Percentiles rank a stretch among this genome's conserved stretches.
Conservation (phyloP, 208 protist species). For the Blechomonas ayalai region DNA sequence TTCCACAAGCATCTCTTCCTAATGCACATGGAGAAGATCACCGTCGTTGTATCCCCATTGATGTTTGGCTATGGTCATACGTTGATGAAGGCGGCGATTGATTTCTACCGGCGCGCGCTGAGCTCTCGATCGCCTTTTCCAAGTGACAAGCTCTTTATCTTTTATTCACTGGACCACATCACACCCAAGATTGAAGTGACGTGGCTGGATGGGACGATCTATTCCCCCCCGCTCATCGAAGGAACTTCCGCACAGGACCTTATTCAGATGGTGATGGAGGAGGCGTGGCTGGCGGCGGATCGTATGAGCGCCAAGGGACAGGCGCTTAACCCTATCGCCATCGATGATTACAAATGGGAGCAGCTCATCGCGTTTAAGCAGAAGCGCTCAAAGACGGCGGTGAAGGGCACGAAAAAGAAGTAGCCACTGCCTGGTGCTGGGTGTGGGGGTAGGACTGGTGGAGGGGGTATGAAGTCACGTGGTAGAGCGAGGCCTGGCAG, state of each 20-base stretch:
- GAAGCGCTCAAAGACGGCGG: conserved; percentile 69
- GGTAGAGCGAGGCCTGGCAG: too few species aligned
- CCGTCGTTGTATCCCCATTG: conserved; percentile 76
- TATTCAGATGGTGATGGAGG: conserved; percentile 90
- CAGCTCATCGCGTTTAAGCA: conserved; percentile 85
- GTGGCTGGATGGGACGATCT: conserved; percentile 81
- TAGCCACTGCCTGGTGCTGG: conserved; percentile 7
- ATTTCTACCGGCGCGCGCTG: conserved; percentile 85
- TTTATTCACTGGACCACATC: conserved; percentile 80
- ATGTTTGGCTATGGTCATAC: conserved; percentile 83
- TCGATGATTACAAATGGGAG: conserved; percentile 90
- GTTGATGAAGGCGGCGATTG: conserved; percentile 72
- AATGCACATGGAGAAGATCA: conserved; percentile 89
- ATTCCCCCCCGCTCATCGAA: conserved; percentile 81
- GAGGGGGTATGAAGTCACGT: conserved; percentile 24
- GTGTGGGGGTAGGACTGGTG: conserved; percentile 17
- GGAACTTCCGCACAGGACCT: conserved; percentile 67
- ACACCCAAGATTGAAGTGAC: conserved; percentile 86
- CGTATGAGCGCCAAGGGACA: conserved; percentile 76
- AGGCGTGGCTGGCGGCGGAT: conserved; percentile 83
- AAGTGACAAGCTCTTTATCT: conserved; percentile 83
- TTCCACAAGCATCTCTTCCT: conserved; percentile 75
- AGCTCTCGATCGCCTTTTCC: conserved; percentile 72
- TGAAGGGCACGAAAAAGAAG: conserved; percentile 17
- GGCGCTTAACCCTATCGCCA: conserved; percentile 74